Conservation (phyloP, 2,329 filamentous ascomycete genomes). For the Paracoccidioides lutzii region DNA sequence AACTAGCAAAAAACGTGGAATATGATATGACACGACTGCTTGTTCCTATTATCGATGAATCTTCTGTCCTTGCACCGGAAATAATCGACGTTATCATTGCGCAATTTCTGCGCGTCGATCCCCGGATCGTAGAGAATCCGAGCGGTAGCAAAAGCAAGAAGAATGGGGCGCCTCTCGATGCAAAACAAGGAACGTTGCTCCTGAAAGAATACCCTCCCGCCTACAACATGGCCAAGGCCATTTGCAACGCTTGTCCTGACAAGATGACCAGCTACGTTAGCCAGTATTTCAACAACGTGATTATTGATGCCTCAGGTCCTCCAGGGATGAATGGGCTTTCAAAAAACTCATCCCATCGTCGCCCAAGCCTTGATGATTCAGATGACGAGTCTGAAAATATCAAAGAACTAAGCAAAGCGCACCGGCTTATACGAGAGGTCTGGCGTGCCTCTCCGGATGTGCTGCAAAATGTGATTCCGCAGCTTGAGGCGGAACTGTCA, state of each 20-base stretch:
- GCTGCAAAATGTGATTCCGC: constrained; percentile 82
- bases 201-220: constrained; percentile 80
- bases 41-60: constrained; percentile 76
- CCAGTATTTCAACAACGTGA: constrained; percentile 94
- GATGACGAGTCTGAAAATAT: constrained; percentile 70
- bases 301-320: constrained; percentile 67
- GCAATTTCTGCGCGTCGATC: constrained; percentile 82
- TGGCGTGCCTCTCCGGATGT: constrained; percentile 86
- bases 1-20: constrained; percentile 84
- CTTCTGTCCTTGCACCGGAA: constrained; percentile 58
- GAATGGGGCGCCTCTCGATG: constrained; percentile 45
- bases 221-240: constrained; percentile 90
- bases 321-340: constrained; percentile 41
- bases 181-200: constrained; percentile 70
- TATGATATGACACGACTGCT: constrained; percentile 82
- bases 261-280: constrained; percentile 92
- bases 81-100: constrained; percentile 90
- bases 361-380: constrained; percentile 44
- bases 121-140: constrained; percentile 37
- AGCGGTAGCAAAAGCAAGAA: constrained; percentile 45
- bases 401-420: constrained; percentile 77
- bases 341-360: constrained; percentile 29
- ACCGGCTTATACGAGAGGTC: constrained; percentile 75
- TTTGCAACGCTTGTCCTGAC: constrained; percentile 78
- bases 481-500: constrained; percentile 80